Percentiles rank a stretch among this genome's conserved stretches.
phyloP scores from a whole-genome alignment of 345 rosid species.

The Eucalyptus tenuipes region DNA sequence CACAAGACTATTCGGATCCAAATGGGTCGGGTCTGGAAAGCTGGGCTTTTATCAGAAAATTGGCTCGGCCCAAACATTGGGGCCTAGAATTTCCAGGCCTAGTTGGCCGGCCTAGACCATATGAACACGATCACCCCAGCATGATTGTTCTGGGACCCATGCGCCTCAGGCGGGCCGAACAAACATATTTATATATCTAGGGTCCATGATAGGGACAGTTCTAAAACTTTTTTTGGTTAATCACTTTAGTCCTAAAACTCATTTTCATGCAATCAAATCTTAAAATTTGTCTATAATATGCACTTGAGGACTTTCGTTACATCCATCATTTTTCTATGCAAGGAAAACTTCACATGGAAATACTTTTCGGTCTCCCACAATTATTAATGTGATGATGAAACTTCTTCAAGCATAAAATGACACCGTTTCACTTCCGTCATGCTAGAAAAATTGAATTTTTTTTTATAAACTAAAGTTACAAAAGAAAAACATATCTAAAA shows the following conservation, averaged over 20 bases:
- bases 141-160: background rate
- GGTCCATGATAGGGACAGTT: background rate
- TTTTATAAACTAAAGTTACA: too few species aligned
- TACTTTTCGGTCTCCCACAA: background rate
- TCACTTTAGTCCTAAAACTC: background rate
- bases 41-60: background rate
- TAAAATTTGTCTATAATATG: background rate
- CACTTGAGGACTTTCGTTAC: background rate
- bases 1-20: background rate
- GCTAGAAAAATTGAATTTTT: background rate
- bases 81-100: background rate
- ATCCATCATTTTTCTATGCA: background rate
- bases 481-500: too few species aligned
- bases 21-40: background rate
- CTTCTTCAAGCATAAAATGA: background rate
- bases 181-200: background rate
- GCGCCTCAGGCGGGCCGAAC: background rate
- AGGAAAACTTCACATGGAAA: background rate
- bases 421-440: fast-evolving
- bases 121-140: background rate
- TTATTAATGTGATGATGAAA: background rate
- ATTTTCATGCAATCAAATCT: background rate
- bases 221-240: background rate
- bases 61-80: background rate
- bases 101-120: background rate